A percentile compares a stretch with the other conserved stretches of the same genome.
phyloP scores from a whole-genome alignment of 2,329 filamentous ascomycete genomes.

The Epicoccum sorghinum region DNA sequence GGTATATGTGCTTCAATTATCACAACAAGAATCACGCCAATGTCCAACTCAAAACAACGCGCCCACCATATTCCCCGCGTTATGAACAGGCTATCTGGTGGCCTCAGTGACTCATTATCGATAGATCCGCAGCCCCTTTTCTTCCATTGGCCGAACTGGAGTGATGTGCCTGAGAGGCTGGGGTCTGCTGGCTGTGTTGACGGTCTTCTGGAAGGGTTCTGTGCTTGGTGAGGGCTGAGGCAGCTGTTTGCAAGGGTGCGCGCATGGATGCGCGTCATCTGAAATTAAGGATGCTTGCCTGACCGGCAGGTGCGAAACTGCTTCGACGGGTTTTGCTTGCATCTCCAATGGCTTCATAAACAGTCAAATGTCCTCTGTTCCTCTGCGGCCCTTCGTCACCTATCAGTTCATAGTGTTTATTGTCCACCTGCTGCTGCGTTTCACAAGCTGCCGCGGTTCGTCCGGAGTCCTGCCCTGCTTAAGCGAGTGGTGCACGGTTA shows the following conservation, averaged over 20 bases:
- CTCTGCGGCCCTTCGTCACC: neutral
- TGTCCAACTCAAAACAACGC: constrained; percentile 16
- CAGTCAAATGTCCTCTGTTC: neutral
- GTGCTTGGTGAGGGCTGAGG: constrained; percentile 8
- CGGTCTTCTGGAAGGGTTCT: constrained; percentile 15
- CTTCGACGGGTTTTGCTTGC: constrained; percentile 11
- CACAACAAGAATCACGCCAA: constrained; percentile 15
- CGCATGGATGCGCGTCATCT: constrained; percentile 31
- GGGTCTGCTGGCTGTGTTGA: constrained; percentile 11
- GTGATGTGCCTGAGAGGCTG: constrained; percentile 14
- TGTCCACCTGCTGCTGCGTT: constrained; percentile 6
- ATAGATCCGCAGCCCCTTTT: constrained; percentile 24
- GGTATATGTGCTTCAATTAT: constrained; percentile 15
- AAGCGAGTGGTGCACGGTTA: constrained; percentile 17
- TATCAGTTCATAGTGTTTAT: constrained; percentile 14
- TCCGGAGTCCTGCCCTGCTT: constrained; percentile 15
- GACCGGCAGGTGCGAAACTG: constrained; percentile 10
- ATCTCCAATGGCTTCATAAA: constrained; percentile 1
- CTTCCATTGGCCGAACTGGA: constrained; percentile 25
- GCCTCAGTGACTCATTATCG: constrained; percentile 24
- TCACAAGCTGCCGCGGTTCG: constrained; percentile 13
- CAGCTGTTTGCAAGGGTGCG: constrained; percentile 15
- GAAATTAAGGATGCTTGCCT: constrained; percentile 30
- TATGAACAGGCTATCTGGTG: constrained; percentile 19
- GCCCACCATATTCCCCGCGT: constrained; percentile 20